Evolutionary conservation across 208 protist species (phyloP).

Genomic region (Leishmania tarentolae): DNA sequence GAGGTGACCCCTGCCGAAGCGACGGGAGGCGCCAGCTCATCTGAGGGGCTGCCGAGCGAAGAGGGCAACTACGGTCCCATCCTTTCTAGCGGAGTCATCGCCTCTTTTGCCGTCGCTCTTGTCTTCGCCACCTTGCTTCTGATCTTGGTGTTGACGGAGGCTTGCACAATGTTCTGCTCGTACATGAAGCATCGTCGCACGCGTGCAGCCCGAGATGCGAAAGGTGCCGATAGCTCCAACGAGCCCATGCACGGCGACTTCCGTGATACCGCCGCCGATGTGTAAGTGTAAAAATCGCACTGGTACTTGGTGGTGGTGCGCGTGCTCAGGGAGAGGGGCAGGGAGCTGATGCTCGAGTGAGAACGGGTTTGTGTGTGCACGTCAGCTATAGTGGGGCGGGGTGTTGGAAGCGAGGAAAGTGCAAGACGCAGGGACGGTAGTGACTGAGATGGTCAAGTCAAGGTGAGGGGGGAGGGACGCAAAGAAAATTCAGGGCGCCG

Average conservation of each 20-base stretch:
- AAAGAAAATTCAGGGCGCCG: background rate
- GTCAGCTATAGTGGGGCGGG: too few species aligned
- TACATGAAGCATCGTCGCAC: slow-evolving; percentile 16
- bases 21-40: background rate
- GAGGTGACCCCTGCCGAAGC: background rate
- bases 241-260: slow-evolving; percentile 14
- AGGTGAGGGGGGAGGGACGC: background rate
- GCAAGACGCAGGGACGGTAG: background rate
- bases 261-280: slow-evolving; percentile 12
- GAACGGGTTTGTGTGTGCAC: background rate
- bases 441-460: background rate
- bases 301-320: background rate
- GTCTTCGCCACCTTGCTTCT: slow-evolving; percentile 33
- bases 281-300: background rate
- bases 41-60: background rate
- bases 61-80: slow-evolving; percentile 16
- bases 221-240: slow-evolving; percentile 1
- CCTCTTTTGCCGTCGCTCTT: slow-evolving; percentile 28
- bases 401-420: background rate
- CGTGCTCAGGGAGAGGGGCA: background rate
- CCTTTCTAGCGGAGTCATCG: slow-evolving; percentile 34
- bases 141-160: slow-evolving; percentile 34
- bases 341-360: background rate
- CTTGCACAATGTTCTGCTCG: slow-evolving; percentile 7
- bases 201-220: background rate